Conservation (phyloP, 257 asterid species). For the Gentiana macrophylla region DNA sequence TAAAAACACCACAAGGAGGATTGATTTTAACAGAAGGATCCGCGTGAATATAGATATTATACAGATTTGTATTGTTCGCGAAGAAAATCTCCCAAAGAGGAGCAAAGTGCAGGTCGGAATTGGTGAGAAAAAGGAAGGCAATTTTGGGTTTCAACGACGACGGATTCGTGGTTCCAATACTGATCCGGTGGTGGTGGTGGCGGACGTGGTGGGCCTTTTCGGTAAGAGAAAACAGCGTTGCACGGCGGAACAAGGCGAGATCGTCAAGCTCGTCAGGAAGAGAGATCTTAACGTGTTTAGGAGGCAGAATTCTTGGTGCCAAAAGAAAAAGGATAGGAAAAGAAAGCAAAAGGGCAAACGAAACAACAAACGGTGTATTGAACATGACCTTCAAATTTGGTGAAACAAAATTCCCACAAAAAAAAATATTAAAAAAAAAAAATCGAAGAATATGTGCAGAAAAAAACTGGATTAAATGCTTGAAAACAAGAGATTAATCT, state of each 20-base stretch:
- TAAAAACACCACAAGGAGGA: conserved; percentile 37
- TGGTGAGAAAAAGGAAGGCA: conserved; percentile 56
- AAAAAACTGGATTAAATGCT: no score
- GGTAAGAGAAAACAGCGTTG: conserved; percentile 19
- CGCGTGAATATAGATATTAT: conserved; percentile 48
- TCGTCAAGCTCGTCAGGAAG: conserved; percentile 47
- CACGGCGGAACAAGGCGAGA: conserved; percentile 42
- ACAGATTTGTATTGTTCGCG: conserved; percentile 11
- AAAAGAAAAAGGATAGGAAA: conserved; percentile 32
- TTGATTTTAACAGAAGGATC: conserved; percentile 29
- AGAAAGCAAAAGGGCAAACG: conserved; percentile 28
- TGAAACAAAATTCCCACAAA: no score
- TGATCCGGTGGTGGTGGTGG: conserved; percentile 3
- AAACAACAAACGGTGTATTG: conserved; percentile 22
- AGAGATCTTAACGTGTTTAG: conserved; percentile 17
- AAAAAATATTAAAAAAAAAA: no score
- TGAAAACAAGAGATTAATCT: no score
- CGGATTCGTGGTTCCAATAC: conserved; percentile 9
- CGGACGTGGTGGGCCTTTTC: not conserved
- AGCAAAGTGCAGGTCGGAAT: conserved; percentile 48
- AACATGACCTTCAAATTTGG: conserved; percentile 19
- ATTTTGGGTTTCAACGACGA: conserved; percentile 23
- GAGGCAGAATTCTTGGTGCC: conserved; percentile 31
- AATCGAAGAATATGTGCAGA: no score
- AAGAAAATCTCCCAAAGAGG: conserved; percentile 49